Evolutionary conservation across 139 green algal species (phyloP).

Genomic region (Micromonas commoda): DNA sequence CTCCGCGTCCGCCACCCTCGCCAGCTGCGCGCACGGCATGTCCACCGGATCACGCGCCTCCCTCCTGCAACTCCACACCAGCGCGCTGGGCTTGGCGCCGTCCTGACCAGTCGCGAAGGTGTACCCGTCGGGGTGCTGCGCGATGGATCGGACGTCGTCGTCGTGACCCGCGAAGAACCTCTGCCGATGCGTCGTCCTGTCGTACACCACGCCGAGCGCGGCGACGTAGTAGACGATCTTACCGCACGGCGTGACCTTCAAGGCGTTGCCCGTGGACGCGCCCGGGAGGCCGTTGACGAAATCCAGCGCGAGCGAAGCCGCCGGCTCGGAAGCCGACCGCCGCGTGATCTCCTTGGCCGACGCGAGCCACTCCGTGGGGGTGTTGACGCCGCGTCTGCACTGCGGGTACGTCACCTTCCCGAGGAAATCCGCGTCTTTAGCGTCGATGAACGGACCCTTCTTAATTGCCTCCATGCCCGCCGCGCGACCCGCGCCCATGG

Average conservation of each 20-base stretch:
- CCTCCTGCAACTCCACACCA: constrained; percentile 5
- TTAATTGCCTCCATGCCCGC: neutral
- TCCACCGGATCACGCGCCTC: constrained; percentile 35
- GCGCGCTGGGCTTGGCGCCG: constrained; percentile 9
- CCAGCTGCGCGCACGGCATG: neutral
- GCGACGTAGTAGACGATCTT: constrained; percentile 20
- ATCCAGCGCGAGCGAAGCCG: constrained; percentile 51
- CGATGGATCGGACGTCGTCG: constrained; percentile 33
- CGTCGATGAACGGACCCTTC: neutral
- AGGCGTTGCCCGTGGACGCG: neutral
- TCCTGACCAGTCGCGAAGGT: constrained; percentile 35
- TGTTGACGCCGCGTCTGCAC: constrained; percentile 61
- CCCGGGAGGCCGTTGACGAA: constrained; percentile 65
- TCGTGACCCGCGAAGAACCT: constrained; percentile 33
- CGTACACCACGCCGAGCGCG: constrained; percentile 25
- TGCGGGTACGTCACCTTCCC: constrained; percentile 62
- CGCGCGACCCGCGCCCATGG: neutral
- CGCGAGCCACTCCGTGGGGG: constrained; percentile 52
- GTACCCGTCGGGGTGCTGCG: constrained; percentile 24
- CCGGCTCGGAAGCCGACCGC: constrained; percentile 54
- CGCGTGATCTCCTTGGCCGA: constrained; percentile 37
- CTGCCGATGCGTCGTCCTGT: constrained; percentile 21
- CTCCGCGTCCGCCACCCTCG: constrained; percentile 11
- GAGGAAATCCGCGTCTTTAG: constrained; percentile 35
- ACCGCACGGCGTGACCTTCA: neutral